phyloP scores from a whole-genome alignment of 108 stramenopile genomes.

The Nitzschia inconspicua region DNA sequence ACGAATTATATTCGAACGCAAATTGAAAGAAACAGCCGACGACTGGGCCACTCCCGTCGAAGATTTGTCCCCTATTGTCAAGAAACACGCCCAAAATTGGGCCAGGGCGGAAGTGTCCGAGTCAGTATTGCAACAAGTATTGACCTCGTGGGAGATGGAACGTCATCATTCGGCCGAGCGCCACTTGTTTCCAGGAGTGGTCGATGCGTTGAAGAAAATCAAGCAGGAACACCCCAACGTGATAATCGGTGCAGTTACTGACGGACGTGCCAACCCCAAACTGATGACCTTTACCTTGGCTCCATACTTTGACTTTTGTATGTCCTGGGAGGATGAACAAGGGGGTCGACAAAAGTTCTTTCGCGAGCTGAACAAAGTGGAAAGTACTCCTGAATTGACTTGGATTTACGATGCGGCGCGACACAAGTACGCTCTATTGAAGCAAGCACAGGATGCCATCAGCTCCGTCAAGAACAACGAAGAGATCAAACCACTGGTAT shows the following conservation, averaged over 20 bases:
- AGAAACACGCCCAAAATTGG: conserved; percentile 69
- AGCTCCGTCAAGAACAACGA: conserved; percentile 19
- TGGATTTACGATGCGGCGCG: conserved; percentile 88
- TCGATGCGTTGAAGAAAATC: conserved; percentile 64
- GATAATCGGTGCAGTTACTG: conserved; percentile 86
- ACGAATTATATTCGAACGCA: conserved; percentile 58
- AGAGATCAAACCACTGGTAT: conserved; percentile 20
- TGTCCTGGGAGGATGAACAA: conserved; percentile 89
- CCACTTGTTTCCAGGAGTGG: conserved; percentile 72
- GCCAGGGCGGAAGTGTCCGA: conserved; percentile 65
- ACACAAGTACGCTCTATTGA: conserved; percentile 69
- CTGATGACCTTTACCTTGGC: conserved; percentile 87
- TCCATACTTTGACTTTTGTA: conserved; percentile 86
- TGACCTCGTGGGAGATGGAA: conserved; percentile 85
- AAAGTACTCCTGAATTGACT: conserved; percentile 69
- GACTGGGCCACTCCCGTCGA: conserved; percentile 83
- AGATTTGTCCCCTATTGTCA: conserved; percentile 52
- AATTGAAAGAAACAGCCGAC: conserved; percentile 68
- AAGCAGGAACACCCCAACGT: conserved; percentile 75
- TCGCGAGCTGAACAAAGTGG: conserved; percentile 57
- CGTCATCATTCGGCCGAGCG: conserved; percentile 87
- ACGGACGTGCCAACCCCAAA: conserved; percentile 83
- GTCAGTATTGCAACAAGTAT: conserved; percentile 72
- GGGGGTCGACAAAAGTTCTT: conserved; percentile 72
- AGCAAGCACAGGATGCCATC: conserved; percentile 46